A percentile compares a stretch with the other conserved stretches of the same genome.
Conservation (phyloP, 352 stramenopile species). For the Thalassiosira hispida region DNA sequence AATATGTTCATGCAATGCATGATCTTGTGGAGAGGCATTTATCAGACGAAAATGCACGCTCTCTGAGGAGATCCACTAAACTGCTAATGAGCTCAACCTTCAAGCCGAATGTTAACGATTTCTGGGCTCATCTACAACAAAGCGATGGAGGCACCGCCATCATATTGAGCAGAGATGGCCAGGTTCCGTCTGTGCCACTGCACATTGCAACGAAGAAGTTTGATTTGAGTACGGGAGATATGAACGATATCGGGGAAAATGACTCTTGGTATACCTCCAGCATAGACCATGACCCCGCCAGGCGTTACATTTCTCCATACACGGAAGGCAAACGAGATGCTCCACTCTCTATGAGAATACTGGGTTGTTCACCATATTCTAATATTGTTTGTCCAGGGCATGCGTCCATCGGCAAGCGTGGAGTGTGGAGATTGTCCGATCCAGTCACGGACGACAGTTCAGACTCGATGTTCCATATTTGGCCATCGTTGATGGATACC, state of each 20-base stretch:
- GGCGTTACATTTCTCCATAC: conserved; percentile 35
- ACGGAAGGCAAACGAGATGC: conserved; percentile 2
- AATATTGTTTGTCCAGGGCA: conserved; percentile 52
- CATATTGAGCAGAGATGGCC: conserved; percentile 14
- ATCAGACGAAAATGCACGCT: conserved; percentile 50
- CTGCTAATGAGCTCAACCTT: conserved; percentile 29
- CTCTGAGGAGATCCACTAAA: conserved; percentile 46
- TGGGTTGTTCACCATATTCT: conserved; percentile 41
- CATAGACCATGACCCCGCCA: neutral
- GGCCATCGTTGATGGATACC: conserved; percentile 41
- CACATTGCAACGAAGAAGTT: conserved; percentile 41
- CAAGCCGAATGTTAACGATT: conserved; percentile 41
- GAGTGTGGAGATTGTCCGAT: conserved; percentile 54
- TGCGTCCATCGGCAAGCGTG: conserved; percentile 30
- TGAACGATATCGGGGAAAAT: neutral
- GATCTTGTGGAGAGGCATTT: conserved; percentile 55
- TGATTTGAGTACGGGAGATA: neutral
- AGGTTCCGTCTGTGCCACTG: conserved; percentile 47
- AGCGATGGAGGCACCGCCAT: neutral
- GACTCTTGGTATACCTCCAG: neutral
- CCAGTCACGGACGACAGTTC: conserved; percentile 22
- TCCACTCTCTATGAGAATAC: conserved; percentile 56
- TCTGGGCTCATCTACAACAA: conserved; percentile 51
- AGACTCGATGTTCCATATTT: conserved; percentile 38
- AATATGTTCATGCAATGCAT: conserved; percentile 48